These are phyloP conservation scores for Poa annua DNA, from an alignment of 176 grass and related monocot genomes.

Conservation along the genomic window DNA sequence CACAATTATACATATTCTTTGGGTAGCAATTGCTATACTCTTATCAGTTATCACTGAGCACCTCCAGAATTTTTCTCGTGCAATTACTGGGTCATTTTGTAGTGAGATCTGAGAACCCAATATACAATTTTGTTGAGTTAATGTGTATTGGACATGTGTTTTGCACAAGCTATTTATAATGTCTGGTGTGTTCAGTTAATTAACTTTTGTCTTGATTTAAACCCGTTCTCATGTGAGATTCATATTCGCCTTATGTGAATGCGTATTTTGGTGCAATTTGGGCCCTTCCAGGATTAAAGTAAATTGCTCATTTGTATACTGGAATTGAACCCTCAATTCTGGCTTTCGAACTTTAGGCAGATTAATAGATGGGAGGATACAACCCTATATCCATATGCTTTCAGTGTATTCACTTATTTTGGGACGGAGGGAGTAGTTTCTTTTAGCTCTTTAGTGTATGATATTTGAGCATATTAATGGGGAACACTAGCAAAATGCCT, in stretches of 20 bases:
- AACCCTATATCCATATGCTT: neutral
- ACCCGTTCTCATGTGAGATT: neutral
- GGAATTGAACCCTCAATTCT: neutral
- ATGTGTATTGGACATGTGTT: neutral
- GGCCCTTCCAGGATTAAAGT: neutral
- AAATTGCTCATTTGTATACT: slow-evolving; percentile 6
- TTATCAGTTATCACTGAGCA: neutral
- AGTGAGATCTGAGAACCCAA: neutral
- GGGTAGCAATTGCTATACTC: slow-evolving; percentile 26
- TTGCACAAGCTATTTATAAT: neutral
- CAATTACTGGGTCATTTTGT: neutral
- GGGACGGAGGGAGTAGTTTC: no score
- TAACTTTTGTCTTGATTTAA: slow-evolving; percentile 1
- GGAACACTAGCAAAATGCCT: neutral
- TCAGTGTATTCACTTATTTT: no score
- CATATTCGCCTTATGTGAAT: neutral
- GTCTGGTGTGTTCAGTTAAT: neutral
- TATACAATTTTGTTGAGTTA: neutral
- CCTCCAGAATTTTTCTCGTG: neutral
- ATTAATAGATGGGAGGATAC: neutral
- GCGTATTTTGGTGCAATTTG: neutral
- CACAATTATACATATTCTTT: slow-evolving; percentile 33
- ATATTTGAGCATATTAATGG: slow-evolving; percentile 1
- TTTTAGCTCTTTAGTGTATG: neutral
- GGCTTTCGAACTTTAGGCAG: neutral